phyloP scores from a whole-genome alignment of 768 basidiomycete species.

The Leccinum subtestaceum region DNA sequence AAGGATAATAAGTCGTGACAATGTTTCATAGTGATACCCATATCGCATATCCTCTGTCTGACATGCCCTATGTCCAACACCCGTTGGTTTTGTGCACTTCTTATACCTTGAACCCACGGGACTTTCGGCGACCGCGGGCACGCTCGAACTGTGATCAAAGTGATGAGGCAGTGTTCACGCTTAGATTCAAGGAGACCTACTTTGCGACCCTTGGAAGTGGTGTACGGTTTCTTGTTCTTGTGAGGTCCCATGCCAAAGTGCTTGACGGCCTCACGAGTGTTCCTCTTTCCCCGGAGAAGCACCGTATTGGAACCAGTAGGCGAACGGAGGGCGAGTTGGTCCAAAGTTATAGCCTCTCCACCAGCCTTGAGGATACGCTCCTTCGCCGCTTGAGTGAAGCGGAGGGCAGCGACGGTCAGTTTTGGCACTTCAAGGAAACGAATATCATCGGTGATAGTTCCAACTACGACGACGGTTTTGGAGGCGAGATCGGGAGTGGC shows the following conservation, averaged over 20 bases:
- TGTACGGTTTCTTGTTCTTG: conserved; percentile 98
- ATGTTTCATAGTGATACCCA: conserved; percentile 28
- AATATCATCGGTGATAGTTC: conserved; percentile 93
- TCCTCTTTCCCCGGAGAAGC: conserved; percentile 89
- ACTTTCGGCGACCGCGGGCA: conserved; percentile 98
- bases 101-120: conserved; percentile 95
- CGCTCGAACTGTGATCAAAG: conserved; percentile 75
- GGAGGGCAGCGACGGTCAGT: conserved; percentile 88
- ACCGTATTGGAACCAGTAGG: conserved; percentile 96
- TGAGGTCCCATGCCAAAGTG: conserved; percentile 99
- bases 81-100: conserved; percentile 34
- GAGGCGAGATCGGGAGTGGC: conserved; percentile 61
- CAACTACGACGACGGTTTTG: conserved; percentile 87
- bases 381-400: conserved; percentile 89
- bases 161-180: neutral
- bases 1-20: conserved; percentile 19
- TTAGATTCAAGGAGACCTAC: conserved; percentile 34
- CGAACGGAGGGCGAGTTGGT: conserved; percentile 92
- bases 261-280: conserved; percentile 90
- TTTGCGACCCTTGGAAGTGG: conserved; percentile 95
- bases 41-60: conserved; percentile 33
- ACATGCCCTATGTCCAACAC: conserved; percentile 27
- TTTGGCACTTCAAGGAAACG: conserved; percentile 85
- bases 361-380: conserved; percentile 95
- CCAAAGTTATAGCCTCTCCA: conserved; percentile 92